Evolutionary conservation across 2,329 filamentous ascomycete species (phyloP).

Genomic region (Diaporthe caulivora): DNA sequence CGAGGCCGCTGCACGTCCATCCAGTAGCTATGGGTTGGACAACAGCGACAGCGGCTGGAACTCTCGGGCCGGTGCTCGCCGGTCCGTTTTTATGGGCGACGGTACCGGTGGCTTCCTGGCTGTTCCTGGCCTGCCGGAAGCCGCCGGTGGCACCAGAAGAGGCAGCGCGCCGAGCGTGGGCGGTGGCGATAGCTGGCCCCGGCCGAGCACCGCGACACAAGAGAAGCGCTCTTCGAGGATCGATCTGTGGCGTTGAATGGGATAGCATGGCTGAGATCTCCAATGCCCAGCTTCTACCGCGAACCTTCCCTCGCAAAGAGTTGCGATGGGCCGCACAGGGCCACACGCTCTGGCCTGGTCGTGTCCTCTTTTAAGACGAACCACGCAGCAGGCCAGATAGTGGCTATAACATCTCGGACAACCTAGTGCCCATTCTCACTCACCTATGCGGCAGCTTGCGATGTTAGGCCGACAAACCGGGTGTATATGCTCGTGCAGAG

Average conservation of each 20-base stretch:
- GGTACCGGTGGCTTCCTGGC: constrained; percentile 66
- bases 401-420: background rate
- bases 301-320: no score
- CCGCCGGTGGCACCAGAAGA: constrained; percentile 41
- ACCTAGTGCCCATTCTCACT: background rate
- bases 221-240: constrained; percentile 52
- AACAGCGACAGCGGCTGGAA: constrained; percentile 67
- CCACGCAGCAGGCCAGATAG: background rate
- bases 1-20: constrained; percentile 51
- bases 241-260: constrained; percentile 57
- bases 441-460: background rate
- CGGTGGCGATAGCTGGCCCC: constrained; percentile 56
- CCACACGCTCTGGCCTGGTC: background rate
- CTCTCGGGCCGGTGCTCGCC: constrained; percentile 61
- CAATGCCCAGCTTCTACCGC: background rate
- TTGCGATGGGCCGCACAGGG: background rate
- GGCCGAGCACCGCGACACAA: constrained; percentile 58
- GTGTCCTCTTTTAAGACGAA: background rate
- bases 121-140: constrained; percentile 54
- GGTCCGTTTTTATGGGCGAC: constrained; percentile 67
- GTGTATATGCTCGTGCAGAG: background rate
- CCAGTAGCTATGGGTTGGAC: constrained; percentile 70
- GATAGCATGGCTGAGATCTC: no score
- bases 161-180: constrained; percentile 38
- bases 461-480: background rate